phyloP scores from a whole-genome alignment of 2,329 filamentous ascomycete species.

The Pyrenophora teres region DNA sequence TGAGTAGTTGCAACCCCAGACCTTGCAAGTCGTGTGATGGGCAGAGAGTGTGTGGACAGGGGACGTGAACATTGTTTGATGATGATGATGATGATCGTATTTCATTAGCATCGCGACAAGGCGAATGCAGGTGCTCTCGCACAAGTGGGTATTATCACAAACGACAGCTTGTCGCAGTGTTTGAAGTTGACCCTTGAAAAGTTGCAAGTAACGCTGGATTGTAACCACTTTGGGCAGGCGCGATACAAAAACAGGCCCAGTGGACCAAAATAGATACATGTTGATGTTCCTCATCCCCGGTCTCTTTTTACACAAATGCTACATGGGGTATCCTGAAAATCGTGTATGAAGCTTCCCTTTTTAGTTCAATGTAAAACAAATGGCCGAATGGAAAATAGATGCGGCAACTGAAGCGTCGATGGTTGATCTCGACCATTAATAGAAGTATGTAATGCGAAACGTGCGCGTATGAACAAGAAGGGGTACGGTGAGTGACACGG shows the following conservation, averaged over 20 bases:
- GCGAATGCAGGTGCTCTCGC: slow-evolving; percentile 11
- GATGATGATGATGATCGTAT: neutral
- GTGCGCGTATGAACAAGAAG: slow-evolving; percentile 23
- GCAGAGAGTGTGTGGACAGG: neutral
- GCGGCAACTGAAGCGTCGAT: slow-evolving; percentile 19
- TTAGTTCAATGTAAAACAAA: slow-evolving; percentile 14
- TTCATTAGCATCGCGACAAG: slow-evolving; percentile 3
- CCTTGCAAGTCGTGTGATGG: slow-evolving; percentile 2
- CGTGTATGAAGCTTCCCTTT: slow-evolving; percentile 18
- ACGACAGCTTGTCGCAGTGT: slow-evolving; percentile 12
- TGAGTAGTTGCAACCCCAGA: slow-evolving; percentile 1
- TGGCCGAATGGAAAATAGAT: slow-evolving; percentile 7
- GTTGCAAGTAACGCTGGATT: slow-evolving; percentile 5
- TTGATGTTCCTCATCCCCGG: neutral
- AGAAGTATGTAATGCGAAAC: slow-evolving; percentile 19
- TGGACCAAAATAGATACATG: slow-evolving; percentile 6
- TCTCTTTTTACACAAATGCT: slow-evolving; percentile 12
- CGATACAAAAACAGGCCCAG: slow-evolving; percentile 1
- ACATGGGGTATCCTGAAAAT: slow-evolving; percentile 21
- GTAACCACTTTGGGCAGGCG: slow-evolving; percentile 12
- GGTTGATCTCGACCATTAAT: slow-evolving; percentile 21
- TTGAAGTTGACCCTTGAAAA: neutral
- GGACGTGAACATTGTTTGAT: neutral
- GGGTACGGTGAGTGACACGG: slow-evolving; percentile 28
- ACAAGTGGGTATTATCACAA: slow-evolving; percentile 20